Evolutionary conservation across 768 basidiomycete genomes (phyloP), one percentile per base, ranked within the genome.

Genomic region (Tricholoma furcatifolium): DNA sequence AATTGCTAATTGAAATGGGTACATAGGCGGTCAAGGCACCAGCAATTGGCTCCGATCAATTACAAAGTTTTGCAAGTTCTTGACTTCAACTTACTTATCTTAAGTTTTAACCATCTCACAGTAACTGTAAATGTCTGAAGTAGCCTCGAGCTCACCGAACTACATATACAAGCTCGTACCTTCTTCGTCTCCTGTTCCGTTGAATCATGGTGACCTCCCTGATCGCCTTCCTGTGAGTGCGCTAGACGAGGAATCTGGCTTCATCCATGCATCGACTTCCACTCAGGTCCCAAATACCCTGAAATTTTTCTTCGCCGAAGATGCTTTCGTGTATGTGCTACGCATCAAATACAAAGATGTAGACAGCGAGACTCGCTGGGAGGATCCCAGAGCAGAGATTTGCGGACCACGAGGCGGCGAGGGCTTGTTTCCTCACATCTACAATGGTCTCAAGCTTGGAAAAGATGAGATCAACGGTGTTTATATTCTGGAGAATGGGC

Each of bases 111-210:
- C n/a, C n/a, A n/a, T 27, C 27, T 11, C 20, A 18, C 20, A 14
- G n/a, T 21, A 34, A n/a, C n/a, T n/a, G n/a, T n/a, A n/a, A n/a
- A 54, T 54, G 53, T n/a, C 48, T 23, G 24, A 32, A 17, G 8
- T 6, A 24, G 34, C 38, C 23, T 40, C 64, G 7, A 60, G 50
- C 27, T 27, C 27, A 18, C 84, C 81, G 2, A 77, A 69, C 3
- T 84, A 81, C 64, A 49, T 86, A 56, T 87, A 85, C 72, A 87
- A 86, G 58, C 76, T 87, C 58, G 65, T 84, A 24, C 69, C 74
- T 11, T 60, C 70, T 23, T 69, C 74, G 4, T 55, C 72, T 4
- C 70, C 77, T n/a, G 72, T 76, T 21, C 66, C 73, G 2, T 27
- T 40, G 18, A 39, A 51, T 42, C 43, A 27, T 30, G 64, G 63